phyloP scores from a whole-genome alignment of 345 rosid genomes.

The Murraya koenigii region DNA sequence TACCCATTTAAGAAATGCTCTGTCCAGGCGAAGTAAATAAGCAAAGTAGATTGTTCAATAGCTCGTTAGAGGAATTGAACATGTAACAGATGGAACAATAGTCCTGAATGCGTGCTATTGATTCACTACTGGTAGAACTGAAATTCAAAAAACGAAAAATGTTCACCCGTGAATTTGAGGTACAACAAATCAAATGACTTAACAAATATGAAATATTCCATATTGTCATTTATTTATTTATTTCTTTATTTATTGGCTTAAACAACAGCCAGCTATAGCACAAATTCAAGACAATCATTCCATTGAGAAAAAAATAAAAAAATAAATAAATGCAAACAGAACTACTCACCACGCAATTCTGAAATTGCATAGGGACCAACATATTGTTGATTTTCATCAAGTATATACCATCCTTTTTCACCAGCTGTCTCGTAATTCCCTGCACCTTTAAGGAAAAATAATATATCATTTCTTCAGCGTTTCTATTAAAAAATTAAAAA shows the following conservation, averaged over 20 bases:
- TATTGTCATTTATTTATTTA: neutral
- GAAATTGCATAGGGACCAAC: constrained; percentile 72
- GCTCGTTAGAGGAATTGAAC: constrained; percentile 45
- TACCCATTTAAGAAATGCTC: constrained; percentile 83
- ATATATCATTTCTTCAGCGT: neutral
- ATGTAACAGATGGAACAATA: constrained; percentile 37
- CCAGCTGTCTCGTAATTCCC: constrained; percentile 16
- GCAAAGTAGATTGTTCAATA: constrained; percentile 44
- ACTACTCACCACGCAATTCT: constrained; percentile 72
- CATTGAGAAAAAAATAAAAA: constrained; percentile 1
- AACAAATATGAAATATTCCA: neutral
- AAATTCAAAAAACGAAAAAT: constrained; percentile 8
- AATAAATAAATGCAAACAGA: neutral
- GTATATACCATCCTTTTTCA: constrained; percentile 75
- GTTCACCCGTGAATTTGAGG: neutral
- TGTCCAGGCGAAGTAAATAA: constrained; percentile 57
- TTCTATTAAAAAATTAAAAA: neutral
- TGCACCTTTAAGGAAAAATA: constrained; percentile 9
- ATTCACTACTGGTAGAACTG: constrained; percentile 10
- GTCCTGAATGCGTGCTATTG: constrained; percentile 34
- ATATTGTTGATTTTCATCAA: constrained; percentile 62
- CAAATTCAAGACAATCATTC: constrained; percentile 19
- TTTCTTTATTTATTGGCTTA: no score
- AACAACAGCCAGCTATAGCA: constrained; percentile 4
- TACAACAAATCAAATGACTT: neutral